A percentile compares a stretch with the other conserved stretches of the same genome.
phyloP scores from a whole-genome alignment of 768 basidiomycete species.

The Mycena maculata region DNA sequence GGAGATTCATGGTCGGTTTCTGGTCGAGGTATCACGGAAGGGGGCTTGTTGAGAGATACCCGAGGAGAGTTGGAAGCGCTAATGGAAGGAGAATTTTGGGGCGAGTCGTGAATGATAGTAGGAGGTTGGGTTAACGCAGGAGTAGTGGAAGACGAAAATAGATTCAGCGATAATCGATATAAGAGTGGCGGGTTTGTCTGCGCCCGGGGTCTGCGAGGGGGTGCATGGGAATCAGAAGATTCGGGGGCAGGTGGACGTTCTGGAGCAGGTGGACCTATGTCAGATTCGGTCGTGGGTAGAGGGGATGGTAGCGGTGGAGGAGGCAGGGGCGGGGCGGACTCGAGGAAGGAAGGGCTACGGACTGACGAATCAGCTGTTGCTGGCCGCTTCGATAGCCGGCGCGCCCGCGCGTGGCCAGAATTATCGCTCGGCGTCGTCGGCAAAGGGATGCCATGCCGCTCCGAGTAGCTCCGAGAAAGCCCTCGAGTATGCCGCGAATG shows the following conservation, averaged over 20 bases:
- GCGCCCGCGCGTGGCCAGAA: conserved; percentile 36
- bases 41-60: conserved; percentile 55
- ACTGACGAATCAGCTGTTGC: conserved; percentile 54
- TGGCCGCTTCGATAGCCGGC: conserved; percentile 47
- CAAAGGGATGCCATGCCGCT: conserved; percentile 38
- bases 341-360: conserved; percentile 44
- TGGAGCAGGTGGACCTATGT: not conserved
- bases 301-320: conserved; percentile 31
- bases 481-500: conserved; percentile 42
- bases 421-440: conserved; percentile 23
- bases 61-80: conserved; percentile 55
- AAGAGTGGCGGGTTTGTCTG: conserved; percentile 78
- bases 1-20: conserved; percentile 71
- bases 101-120: conserved; percentile 25
- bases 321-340: conserved; percentile 37
- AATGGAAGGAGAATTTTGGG: conserved; percentile 28
- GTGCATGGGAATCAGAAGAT: conserved; percentile 29
- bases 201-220: conserved; percentile 49
- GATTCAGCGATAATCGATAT: conserved; percentile 75
- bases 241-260: not conserved
- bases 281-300: conserved; percentile 19
- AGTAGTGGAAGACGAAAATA: conserved; percentile 59
- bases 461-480: conserved; percentile 60
- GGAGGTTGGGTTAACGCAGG: conserved; percentile 33
- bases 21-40: conserved; percentile 63